Evolutionary conservation across 495 filamentous ascomycete genomes (phyloP).

Genomic region (Evernia prunastri): DNA sequence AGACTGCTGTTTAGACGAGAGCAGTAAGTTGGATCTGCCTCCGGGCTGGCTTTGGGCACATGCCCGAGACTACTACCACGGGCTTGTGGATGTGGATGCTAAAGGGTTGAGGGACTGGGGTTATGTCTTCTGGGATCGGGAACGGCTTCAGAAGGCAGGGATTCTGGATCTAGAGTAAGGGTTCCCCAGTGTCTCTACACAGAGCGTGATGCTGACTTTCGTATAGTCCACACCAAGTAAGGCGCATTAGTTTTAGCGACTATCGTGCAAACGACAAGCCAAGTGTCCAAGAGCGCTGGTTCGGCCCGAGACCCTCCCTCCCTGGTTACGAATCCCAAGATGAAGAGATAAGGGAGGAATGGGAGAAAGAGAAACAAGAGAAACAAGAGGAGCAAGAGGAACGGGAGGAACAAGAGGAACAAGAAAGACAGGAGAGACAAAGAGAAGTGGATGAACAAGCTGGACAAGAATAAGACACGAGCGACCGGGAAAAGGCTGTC

Average conservation of each 20-base stretch:
- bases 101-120: not conserved
- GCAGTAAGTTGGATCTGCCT: not conserved
- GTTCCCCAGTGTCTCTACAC: not conserved
- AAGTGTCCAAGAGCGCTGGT: not conserved
- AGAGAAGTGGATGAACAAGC: too few species aligned
- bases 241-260: not conserved
- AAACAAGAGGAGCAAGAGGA: too few species aligned
- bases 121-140: not conserved
- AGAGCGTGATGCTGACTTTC: not conserved
- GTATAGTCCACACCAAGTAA: not conserved
- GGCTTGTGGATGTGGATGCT: not conserved
- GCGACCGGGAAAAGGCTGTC: too few species aligned
- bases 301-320: not conserved
- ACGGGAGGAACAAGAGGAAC: too few species aligned
- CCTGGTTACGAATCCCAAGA: not conserved
- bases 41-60: not conserved
- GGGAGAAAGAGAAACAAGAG: too few species aligned
- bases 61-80: not conserved
- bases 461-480: too few species aligned
- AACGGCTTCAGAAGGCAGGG: not conserved
- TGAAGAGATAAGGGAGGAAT: not conserved
- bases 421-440: too few species aligned
- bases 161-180: not conserved
- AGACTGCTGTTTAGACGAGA: not conserved
- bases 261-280: not conserved